These are phyloP conservation scores for Cotoneaster glaucophyllus DNA, from an alignment of 306 rosid species.

Conservation along the genomic window DNA sequence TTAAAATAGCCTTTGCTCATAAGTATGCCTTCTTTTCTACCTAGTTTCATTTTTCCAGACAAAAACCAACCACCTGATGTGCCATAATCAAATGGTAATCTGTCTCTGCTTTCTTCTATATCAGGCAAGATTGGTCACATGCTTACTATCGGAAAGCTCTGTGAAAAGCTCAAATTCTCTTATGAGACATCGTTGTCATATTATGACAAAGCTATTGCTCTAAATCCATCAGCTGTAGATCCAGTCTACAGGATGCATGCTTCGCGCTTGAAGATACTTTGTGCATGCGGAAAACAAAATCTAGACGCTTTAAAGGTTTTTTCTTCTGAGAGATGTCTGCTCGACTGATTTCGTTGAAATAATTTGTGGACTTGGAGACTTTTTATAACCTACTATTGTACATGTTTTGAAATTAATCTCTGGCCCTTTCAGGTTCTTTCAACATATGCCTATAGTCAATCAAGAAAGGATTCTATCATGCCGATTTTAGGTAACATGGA, in stretches of 20 bases:
- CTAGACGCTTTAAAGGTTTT: slow-evolving; percentile 69
- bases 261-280: slow-evolving; percentile 82
- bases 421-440: slow-evolving; percentile 66
- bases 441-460: slow-evolving; percentile 54
- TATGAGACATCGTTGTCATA: slow-evolving; percentile 67
- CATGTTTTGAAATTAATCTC: neutral
- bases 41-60: slow-evolving; percentile 4
- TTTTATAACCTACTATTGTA: neutral
- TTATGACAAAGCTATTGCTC: slow-evolving; percentile 67
- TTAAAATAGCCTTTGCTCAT: slow-evolving; percentile 77
- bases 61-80: neutral
- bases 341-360: neutral
- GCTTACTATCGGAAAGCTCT: slow-evolving; percentile 93
- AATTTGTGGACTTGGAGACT: neutral
- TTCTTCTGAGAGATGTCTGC: neutral
- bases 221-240: slow-evolving; percentile 89
- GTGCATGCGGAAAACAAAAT: slow-evolving; percentile 54
- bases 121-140: slow-evolving; percentile 95
- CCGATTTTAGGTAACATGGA: slow-evolving; percentile 42
- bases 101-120: slow-evolving; percentile 21
- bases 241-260: slow-evolving; percentile 98
- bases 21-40: slow-evolving; percentile 42
- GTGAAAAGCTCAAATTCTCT: slow-evolving; percentile 82
- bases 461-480: slow-evolving; percentile 48
- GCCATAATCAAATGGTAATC: neutral